Base-by-base conservation (phyloP, 2,329 filamentous ascomycete genomes). In the Chalaropsis thielavioides region DNA sequence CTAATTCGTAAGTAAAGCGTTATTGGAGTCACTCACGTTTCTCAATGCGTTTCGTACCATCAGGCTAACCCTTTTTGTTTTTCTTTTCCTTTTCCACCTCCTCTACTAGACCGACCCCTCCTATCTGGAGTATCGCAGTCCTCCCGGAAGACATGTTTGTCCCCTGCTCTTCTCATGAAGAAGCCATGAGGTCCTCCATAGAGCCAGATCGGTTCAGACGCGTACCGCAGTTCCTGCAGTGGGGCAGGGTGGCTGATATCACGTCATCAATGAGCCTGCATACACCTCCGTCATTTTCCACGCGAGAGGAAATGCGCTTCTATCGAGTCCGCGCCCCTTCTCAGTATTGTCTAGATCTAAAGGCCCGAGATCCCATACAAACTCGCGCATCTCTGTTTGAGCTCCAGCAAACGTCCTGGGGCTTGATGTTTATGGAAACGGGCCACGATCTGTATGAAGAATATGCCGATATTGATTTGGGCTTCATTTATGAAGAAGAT, bases 111-210 rank as follows among this genome's bases (percentile, higher is more conserved):
- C 31, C 31, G 31, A 27, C 22, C 7, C 24, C 19, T 13, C 24
- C 19, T 17, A 19, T 46, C 46, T 65, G 64, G 64, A 58, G 17
- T 15, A 10, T 65, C 38, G 35, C 38, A 31, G 40, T 11, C 7
- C n/a, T 65, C 19, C 35, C 59, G 7, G 43, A 58, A 22, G 22
- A 46, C 49, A 46, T 65, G 6, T 65, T 65, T 27, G 35, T 65
- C 24, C 59, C 58, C 11, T 46, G 64, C 64, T 35, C 62, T 63
- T 24, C 27, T 66, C 41, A 64, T 41, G 40, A 68, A 64, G 40
- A 62, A 56, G 22, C 68, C 31, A 40, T 59, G 10, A 41, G 22
- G 5, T 62, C 61, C 15, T 6, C 19, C 15, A 19, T 44, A 15
- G 59, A 27, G 19, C 40, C 40, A n/a, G 19, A 15, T 56, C 22